phyloP scores from a whole-genome alignment of 768 basidiomycete genomes.

The Leucocoprinus birnbaumii region DNA sequence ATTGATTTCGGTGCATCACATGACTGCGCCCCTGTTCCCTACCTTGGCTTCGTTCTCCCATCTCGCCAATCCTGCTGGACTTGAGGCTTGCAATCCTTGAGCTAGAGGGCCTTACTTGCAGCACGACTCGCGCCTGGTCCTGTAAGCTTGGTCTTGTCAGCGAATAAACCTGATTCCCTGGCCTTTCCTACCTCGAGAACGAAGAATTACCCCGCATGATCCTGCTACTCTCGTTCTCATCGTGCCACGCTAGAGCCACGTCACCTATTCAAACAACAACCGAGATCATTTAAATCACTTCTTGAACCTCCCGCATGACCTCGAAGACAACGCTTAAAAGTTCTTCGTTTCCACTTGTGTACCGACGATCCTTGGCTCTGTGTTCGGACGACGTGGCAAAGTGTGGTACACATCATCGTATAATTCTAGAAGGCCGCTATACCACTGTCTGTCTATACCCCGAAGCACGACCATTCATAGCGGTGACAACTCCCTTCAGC shows the following conservation, averaged over 20 bases:
- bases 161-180: too few relatives aligned
- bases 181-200: neutral
- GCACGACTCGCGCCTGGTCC: too few relatives aligned
- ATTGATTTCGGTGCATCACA: constrained; percentile 1
- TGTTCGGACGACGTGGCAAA: too few relatives aligned
- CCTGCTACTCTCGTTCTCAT: neutral
- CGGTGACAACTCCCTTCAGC: neutral
- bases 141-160: too few relatives aligned
- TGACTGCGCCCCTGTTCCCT: neutral
- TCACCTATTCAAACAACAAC: neutral
- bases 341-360: too few relatives aligned
- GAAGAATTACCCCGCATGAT: neutral
- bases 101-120: too few relatives aligned
- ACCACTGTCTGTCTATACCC: too few relatives aligned
- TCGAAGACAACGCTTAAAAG: too few relatives aligned
- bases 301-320: neutral
- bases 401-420: too few relatives aligned
- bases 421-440: too few relatives aligned
- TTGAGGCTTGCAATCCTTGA: too few relatives aligned
- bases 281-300: neutral
- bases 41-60: neutral
- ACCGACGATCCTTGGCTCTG: too few relatives aligned
- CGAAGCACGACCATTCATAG: neutral
- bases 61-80: neutral
- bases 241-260: constrained; percentile 9